phyloP scores from a whole-genome alignment of 345 rosid species.

The Balakata baccata region DNA sequence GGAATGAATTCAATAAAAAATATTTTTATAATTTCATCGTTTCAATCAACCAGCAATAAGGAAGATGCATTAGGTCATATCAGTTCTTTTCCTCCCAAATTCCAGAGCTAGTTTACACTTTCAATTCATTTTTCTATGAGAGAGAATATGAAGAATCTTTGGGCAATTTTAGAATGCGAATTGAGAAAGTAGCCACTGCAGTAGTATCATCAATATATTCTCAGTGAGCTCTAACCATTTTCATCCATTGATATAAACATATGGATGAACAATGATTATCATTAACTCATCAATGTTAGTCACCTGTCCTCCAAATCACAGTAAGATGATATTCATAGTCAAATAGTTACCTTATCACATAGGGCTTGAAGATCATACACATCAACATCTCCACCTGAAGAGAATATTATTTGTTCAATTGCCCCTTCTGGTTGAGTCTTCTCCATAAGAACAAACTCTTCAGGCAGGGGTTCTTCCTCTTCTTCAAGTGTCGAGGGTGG shows the following conservation, averaged over 20 bases:
- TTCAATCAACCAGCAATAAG: background rate
- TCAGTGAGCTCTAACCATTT: background rate
- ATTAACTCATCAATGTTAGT: background rate
- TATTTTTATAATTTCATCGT: background rate
- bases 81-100: background rate
- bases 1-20: background rate
- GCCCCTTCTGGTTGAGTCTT: conserved; percentile 59
- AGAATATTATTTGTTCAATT: conserved; percentile 75
- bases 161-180: background rate
- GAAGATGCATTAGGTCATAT: background rate
- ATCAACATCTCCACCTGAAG: conserved; percentile 88
- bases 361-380: conserved; percentile 84
- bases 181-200: background rate
- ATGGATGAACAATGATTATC: background rate
- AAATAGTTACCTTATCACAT: conserved; percentile 68
- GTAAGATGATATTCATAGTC: background rate
- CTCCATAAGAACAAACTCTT: conserved; percentile 74
- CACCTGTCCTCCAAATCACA: background rate
- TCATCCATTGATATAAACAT: background rate
- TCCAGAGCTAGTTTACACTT: background rate
- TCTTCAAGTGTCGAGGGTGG: conserved; percentile 51
- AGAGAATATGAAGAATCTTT: background rate
- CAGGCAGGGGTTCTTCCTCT: conserved; percentile 63
- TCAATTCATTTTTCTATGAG: background rate
- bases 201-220: background rate